Percentiles rank a stretch among this genome's conserved stretches.
These are phyloP conservation scores for Coemansia sp. DNA, from an alignment of 192 early-diverging fungal genomes.

Conservation along the genomic window DNA sequence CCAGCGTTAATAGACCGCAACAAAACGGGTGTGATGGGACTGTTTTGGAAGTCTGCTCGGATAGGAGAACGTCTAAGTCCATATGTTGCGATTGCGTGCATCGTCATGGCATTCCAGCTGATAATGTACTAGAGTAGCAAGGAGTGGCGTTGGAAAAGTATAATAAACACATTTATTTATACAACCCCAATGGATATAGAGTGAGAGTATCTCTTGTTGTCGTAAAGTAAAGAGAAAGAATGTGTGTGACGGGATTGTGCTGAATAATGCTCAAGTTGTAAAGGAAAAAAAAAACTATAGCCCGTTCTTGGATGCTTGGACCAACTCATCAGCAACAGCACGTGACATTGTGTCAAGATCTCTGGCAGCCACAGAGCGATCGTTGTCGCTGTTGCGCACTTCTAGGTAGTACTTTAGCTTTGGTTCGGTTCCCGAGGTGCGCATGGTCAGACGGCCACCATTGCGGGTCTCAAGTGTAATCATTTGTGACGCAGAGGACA, in stretches of 20 bases:
- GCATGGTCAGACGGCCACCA: slow-evolving; percentile 64
- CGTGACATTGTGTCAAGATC: slow-evolving; percentile 56
- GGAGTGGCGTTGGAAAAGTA: no score
- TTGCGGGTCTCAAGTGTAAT: slow-evolving; percentile 82
- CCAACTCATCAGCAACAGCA: slow-evolving; percentile 54
- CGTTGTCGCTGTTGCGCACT: slow-evolving; percentile 45
- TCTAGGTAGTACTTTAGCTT: slow-evolving; percentile 90
- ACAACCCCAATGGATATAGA: no score
- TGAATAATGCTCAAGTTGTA: no score
- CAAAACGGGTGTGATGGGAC: slow-evolving; percentile 83
- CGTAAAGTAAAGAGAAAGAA: no score
- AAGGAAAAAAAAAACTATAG: slow-evolving; percentile 14
- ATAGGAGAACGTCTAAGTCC: slow-evolving; percentile 95
- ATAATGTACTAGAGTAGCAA: slow-evolving; percentile 40
- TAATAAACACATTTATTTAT: no score
- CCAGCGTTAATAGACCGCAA: slow-evolving; percentile 83
- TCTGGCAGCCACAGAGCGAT: slow-evolving; percentile 51
- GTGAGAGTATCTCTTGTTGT: no score
- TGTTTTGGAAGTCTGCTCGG: slow-evolving; percentile 94
- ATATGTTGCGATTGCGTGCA: slow-evolving; percentile 88
- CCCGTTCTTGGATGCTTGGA: slow-evolving; percentile 28
- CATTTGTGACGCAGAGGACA: slow-evolving; percentile 73
- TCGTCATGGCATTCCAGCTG: slow-evolving; percentile 80
- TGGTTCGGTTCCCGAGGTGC: slow-evolving; percentile 84
- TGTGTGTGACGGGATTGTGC: no score